Evolutionary conservation across 768 basidiomycete species (phyloP).

Genomic region (Floccularia luteovirens): DNA sequence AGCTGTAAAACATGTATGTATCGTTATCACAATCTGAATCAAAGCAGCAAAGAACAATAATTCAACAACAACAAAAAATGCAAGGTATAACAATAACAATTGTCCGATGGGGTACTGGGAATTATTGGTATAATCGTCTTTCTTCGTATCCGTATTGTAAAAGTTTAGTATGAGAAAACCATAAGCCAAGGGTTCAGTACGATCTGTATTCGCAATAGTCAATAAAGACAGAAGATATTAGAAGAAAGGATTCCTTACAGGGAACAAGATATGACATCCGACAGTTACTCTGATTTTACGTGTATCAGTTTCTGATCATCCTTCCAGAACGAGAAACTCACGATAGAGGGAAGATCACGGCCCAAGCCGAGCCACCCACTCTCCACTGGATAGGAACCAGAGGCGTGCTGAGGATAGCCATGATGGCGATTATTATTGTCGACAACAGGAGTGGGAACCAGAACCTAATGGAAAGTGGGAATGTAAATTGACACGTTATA

Average conservation of each 20-base stretch:
- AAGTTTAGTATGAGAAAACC: constrained; percentile 68
- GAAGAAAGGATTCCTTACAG: constrained; percentile 31
- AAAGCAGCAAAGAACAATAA: too few relatives aligned
- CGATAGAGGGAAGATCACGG: constrained; percentile 69
- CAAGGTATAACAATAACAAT: too few relatives aligned
- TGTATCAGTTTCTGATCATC: constrained; percentile 10
- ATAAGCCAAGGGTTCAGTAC: constrained; percentile 43
- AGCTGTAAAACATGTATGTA: too few relatives aligned
- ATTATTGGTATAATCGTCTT: too few relatives aligned
- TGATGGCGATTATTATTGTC: constrained; percentile 46
- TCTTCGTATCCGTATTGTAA: too few relatives aligned
- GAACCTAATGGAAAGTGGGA: constrained; percentile 29
- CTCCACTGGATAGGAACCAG: constrained; percentile 53
- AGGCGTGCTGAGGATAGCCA: constrained; percentile 43
- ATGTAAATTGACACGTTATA: constrained; percentile 1
- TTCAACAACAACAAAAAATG: too few relatives aligned
- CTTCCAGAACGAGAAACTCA: constrained; percentile 19
- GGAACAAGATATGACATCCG: constrained; percentile 64
- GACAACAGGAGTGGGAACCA: constrained; percentile 51
- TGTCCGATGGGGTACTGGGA: too few relatives aligned
- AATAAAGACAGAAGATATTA: constrained; percentile 1
- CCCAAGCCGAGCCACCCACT: constrained; percentile 51
- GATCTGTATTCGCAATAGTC: constrained; percentile 21
- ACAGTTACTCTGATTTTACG: constrained; percentile 45
- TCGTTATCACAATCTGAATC: too few relatives aligned